phyloP scores from a whole-genome alignment of 108 stramenopile genomes.

The Fistulifera solaris region DNA sequence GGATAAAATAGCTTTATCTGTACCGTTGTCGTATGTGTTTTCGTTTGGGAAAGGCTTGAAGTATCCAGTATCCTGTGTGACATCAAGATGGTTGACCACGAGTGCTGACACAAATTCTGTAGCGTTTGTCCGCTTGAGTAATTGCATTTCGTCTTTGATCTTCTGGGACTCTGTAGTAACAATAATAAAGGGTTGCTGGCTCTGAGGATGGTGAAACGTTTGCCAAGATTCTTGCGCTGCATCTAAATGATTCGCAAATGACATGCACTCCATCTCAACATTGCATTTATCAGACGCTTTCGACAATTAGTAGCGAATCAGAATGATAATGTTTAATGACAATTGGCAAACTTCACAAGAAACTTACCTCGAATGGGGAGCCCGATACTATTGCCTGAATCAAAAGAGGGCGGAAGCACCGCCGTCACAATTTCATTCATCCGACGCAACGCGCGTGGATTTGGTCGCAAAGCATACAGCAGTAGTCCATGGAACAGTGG shows the following conservation, averaged over 20 bases:
- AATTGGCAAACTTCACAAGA: neutral
- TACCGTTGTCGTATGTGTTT: neutral
- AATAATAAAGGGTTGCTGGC: slow-evolving; percentile 12
- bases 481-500: slow-evolving; percentile 19
- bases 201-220: slow-evolving; percentile 3
- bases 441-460: slow-evolving; percentile 1
- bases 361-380: slow-evolving; percentile 26
- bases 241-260: slow-evolving; percentile 26
- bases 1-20: slow-evolving; percentile 27
- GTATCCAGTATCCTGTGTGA: slow-evolving; percentile 26
- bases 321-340: too few relatives aligned
- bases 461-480: slow-evolving; percentile 30
- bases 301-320: neutral
- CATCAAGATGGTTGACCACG: slow-evolving; percentile 22
- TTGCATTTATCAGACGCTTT: slow-evolving; percentile 40
- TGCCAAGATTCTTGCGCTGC: slow-evolving; percentile 14
- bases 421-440: slow-evolving; percentile 13
- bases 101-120: slow-evolving; percentile 17
- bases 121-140: slow-evolving; percentile 3
- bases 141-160: slow-evolving; percentile 9
- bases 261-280: slow-evolving; percentile 32
- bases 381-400: slow-evolving; percentile 9
- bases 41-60: neutral
- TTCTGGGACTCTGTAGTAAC: slow-evolving; percentile 28
- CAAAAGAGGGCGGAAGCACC: slow-evolving; percentile 10